Percentiles rank a stretch among this genome's conserved stretches.
Conservation (phyloP, 192 early-diverging fungal genomes). For the Backusella australiensis region DNA sequence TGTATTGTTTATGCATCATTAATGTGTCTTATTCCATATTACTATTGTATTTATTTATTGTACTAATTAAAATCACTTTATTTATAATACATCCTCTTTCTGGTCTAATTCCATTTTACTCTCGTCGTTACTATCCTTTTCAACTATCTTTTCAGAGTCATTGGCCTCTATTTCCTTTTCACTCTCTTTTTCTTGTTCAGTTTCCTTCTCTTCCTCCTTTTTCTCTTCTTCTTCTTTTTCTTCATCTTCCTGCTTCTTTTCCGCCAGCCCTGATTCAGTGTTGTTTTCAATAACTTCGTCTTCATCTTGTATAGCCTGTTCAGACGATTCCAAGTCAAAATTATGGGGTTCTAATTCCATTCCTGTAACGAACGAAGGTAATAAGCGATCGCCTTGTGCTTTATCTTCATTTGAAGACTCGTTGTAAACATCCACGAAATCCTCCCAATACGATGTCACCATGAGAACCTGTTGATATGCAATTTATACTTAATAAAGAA, state of each 20-base stretch:
- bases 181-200: not conserved
- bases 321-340: not conserved
- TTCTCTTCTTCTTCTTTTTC: not conserved
- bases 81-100: not conserved
- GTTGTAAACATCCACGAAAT: constrained; percentile 1
- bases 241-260: not conserved
- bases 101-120: constrained; percentile 13
- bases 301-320: not conserved
- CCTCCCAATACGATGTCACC: constrained; percentile 21
- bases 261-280: not conserved
- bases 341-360: constrained; percentile 3
- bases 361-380: constrained; percentile 1
- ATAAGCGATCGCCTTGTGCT: not conserved
- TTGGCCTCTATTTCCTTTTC: not conserved
- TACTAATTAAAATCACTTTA: not conserved
- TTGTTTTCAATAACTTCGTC: not conserved
- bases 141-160: not conserved
- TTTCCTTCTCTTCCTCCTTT: not conserved
- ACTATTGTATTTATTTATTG: not conserved
- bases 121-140: not conserved
- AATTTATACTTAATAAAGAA: not conserved
- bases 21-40: not conserved
- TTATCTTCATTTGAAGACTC: not conserved
- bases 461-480: constrained; percentile 1
- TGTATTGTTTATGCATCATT: not conserved